These are phyloP conservation scores for Closterium sp. DNA, from an alignment of 139 green algal species.

Conservation along the genomic window DNA sequence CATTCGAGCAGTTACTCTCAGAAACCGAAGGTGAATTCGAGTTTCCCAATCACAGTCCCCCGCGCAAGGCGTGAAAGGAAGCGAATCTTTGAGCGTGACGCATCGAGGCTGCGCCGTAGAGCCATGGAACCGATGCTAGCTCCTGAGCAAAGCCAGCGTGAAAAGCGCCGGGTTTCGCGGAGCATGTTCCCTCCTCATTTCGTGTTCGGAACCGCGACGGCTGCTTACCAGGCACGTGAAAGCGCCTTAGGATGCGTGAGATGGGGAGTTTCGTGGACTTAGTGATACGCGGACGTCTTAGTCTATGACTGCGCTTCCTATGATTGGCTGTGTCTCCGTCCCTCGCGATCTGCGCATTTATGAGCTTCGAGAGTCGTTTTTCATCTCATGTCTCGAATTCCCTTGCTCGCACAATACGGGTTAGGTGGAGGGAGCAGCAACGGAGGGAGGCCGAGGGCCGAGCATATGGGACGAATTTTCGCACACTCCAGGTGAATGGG, in stretches of 20 bases:
- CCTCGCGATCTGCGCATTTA: background rate
- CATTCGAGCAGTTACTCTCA: background rate
- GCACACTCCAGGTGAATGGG: slow-evolving; percentile 21
- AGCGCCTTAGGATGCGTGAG: background rate
- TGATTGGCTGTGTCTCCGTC: no score
- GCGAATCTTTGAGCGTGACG: background rate
- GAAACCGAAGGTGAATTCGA: background rate
- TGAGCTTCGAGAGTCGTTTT: background rate
- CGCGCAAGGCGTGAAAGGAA: background rate
- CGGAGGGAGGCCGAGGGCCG: slow-evolving; percentile 25
- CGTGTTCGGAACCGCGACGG: slow-evolving; percentile 41
- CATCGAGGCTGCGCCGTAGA: background rate
- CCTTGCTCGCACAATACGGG: background rate
- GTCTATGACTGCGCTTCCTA: no score
- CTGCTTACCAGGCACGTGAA: slow-evolving; percentile 33
- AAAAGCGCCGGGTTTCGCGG: background rate
- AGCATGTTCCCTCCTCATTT: slow-evolving; percentile 41
- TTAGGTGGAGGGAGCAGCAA: slow-evolving; percentile 35
- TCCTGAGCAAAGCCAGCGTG: background rate
- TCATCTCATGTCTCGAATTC: background rate
- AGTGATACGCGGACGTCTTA: no score
- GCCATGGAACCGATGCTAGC: background rate
- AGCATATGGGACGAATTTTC: slow-evolving; percentile 50
- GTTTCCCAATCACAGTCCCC: background rate
- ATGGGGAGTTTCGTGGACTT: no score